phyloP scores from a whole-genome alignment of 495 filamentous ascomycete genomes.

The Hypoxylon lenormandii region DNA sequence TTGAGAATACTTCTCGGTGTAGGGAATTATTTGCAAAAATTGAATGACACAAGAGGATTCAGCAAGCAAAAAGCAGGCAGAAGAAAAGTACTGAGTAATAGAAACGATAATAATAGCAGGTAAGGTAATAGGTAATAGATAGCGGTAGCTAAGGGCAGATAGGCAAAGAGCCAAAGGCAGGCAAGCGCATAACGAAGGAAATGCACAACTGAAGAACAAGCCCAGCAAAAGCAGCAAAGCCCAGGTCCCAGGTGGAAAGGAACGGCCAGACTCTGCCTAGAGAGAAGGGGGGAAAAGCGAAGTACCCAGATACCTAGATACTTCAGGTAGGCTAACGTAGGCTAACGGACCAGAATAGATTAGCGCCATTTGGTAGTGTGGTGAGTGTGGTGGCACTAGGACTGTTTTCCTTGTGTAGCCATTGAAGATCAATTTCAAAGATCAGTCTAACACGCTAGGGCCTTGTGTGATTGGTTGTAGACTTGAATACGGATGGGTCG shows the following conservation, averaged over 20 bases:
- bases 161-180: conserved; percentile 20
- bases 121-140: conserved; percentile 22
- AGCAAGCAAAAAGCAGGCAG: conserved; percentile 39
- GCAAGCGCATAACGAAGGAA: conserved; percentile 33
- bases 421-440: conserved; percentile 47
- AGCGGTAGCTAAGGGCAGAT: conserved; percentile 20
- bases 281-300: conserved; percentile 10
- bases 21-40: conserved; percentile 41
- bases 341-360: conserved; percentile 33
- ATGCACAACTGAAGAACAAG: too few species aligned
- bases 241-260: conserved; percentile 3
- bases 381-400: conserved; percentile 48
- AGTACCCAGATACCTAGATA: conserved; percentile 9
- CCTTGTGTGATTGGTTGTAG: conserved; percentile 24
- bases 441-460: conserved; percentile 39
- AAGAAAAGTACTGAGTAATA: conserved; percentile 2
- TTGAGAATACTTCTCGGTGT: conserved; percentile 39
- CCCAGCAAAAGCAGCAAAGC: too few species aligned
- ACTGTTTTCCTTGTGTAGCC: conserved; percentile 48
- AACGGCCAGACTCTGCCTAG: too few species aligned
- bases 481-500: conserved; percentile 46
- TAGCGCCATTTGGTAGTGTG: conserved; percentile 39
- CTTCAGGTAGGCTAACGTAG: conserved; percentile 14
- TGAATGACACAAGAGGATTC: conserved; percentile 40
- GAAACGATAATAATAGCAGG: conserved; percentile 12